Base-by-base conservation (phyloP, 495 filamentous ascomycete genomes). In the Penicillium angulare region DNA sequence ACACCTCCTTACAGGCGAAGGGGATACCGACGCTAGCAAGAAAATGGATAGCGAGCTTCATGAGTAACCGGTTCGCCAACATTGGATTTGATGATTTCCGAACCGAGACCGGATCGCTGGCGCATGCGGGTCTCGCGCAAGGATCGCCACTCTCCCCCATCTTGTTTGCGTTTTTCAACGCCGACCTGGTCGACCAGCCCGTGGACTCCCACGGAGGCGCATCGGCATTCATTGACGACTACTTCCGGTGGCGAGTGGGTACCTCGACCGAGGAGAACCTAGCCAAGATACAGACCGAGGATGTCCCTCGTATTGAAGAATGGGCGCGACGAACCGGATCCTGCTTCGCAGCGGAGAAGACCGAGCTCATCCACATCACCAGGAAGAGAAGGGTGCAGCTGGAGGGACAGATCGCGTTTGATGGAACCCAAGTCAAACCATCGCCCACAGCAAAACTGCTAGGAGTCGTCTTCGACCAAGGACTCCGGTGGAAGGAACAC, bases 151-250 rank as follows among this genome's bases (percentile, higher is more conserved):
- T 67, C 17, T 66, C 54, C 2, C 59, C 53, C 0, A 61, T 65
- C 8, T 56, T 69, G 0, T 69, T 58, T 29, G 43, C 60, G 0
- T 27, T 66, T 3, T 64, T 57, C 16, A 66, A 64, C 29, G 23
- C 58, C 5, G 32, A 56, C 24, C 34, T 60, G 6, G 24, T 59
- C 15, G n/a, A n/a, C 18, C 46, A 15, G 21, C 35, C 21, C 56
- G 51, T 48, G 29, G 48, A n/a, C n/a, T 6, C 27, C 13, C 2
- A 2, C 2, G 2, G 27, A 12, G 2, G 27, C 27, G 1, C 8
- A 31, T 6, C 8, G 27, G 2, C 8, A 31, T 31, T 7, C n/a
- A n/a, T n/a, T 7, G 1, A 29, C 7, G 32, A 21, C 5, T 1
- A 16, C 7, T 0, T 21, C n/a, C 8, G 20, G 17, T 7, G 1